These are phyloP conservation scores for Gardenia jasminoides DNA, from an alignment of 257 asterid genomes.

Conservation along the genomic window DNA sequence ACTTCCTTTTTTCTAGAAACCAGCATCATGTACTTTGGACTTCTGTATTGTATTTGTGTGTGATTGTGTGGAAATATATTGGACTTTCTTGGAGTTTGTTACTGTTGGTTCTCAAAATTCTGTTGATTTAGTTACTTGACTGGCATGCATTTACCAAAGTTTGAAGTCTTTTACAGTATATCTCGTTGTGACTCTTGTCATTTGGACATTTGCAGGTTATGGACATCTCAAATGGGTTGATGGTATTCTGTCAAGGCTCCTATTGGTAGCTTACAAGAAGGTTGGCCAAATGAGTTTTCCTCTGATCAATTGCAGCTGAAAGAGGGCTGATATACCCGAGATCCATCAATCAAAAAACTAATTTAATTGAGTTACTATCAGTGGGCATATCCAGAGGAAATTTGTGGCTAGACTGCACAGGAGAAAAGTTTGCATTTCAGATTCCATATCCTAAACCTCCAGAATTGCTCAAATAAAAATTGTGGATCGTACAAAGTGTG, in stretches of 20 bases:
- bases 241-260: constrained; percentile 3
- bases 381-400: background rate
- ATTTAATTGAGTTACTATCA: background rate
- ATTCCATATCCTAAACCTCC: constrained; percentile 10
- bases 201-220: background rate
- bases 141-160: background rate
- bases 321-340: background rate
- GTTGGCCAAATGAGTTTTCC: constrained; percentile 29
- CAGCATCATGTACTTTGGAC: background rate
- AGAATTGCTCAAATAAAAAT: constrained; percentile 23
- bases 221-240: background rate
- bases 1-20: background rate
- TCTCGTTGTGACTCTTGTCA: background rate
- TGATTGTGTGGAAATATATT: no score
- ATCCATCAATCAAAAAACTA: background rate
- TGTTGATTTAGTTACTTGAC: background rate
- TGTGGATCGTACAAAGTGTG: constrained; percentile 13
- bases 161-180: background rate
- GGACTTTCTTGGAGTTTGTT: background rate
- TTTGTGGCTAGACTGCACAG: constrained; percentile 18
- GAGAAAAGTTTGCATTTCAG: constrained; percentile 9
- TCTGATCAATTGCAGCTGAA: constrained; percentile 28
- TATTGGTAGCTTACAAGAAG: constrained; percentile 34
- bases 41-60: no score
- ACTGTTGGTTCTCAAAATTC: background rate